These are phyloP conservation scores for Aspergillus panamensis DNA, from an alignment of 495 filamentous ascomycete genomes.

Conservation along the genomic window DNA sequence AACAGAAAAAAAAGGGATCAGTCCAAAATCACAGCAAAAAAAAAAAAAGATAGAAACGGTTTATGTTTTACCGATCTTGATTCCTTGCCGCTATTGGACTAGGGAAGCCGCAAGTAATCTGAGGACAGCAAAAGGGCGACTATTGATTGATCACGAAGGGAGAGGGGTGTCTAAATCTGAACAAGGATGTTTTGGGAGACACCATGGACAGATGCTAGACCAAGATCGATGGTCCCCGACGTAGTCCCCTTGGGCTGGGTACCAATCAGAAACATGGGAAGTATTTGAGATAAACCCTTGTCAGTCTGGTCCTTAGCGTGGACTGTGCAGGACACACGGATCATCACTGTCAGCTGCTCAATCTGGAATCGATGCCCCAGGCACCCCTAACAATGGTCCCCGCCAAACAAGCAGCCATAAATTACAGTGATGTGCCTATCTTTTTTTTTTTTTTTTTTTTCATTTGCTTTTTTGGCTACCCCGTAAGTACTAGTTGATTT, in stretches of 20 bases:
- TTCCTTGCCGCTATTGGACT: not conserved
- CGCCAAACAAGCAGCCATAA: not conserved
- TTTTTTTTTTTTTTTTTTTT: not conserved
- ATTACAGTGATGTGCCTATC: not conserved
- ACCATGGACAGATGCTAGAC: constrained; percentile 5
- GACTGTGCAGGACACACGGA: constrained; percentile 27
- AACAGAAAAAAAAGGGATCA: not conserved
- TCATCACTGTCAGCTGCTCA: constrained; percentile 11
- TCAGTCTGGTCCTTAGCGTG: constrained; percentile 19
- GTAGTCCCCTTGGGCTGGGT: constrained; percentile 14
- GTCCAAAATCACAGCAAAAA: not conserved
- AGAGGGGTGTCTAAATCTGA: constrained; percentile 19
- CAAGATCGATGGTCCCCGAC: constrained; percentile 19
- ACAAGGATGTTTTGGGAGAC: constrained; percentile 17
- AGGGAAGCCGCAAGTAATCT: not conserved
- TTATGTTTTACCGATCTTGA: not conserved
- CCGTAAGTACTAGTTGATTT: too few relatives aligned
- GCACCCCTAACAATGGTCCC: not conserved
- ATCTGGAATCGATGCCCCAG: not conserved
- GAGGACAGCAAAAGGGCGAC: constrained; percentile 25
- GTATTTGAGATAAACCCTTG: constrained; percentile 45
- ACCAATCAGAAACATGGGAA: constrained; percentile 34
- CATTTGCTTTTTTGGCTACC: too few relatives aligned
- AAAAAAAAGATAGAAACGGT: not conserved
- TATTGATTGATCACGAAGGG: constrained; percentile 25